Base-by-base conservation (phyloP, 2,329 filamentous ascomycete species). In the Talaromyces sp. region DNA sequence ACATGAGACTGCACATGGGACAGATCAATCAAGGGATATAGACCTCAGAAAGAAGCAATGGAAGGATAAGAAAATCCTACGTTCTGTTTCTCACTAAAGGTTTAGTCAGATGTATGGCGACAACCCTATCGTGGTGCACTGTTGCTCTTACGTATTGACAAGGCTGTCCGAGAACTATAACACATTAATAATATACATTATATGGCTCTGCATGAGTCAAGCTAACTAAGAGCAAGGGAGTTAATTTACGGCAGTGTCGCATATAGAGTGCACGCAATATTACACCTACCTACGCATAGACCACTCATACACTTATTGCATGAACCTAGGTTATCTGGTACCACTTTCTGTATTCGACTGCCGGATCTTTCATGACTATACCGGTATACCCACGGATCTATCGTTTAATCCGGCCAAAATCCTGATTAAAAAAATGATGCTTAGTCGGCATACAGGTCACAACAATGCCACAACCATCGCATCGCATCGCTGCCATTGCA, bases 21-120 rank as follows among this genome's bases (percentile, higher is more conserved):
- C 14, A 14, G 37, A 22, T 62, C 60, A 54, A 54, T 62, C 60
- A 54, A 62, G 60, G 60, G 47, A 31, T 62, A 14, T 31, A 31
- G 27, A 31, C 27, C 5, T 7, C 27, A 6, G 33, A 35, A 22
- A 37, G 22, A 19, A 45, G 24, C 24, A 60, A 31, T 60, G 2
- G 57, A 60, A 45, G 35, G 2, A 1, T 35, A 3, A 31, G 22
- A 50, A 47, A 16, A 16, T 50, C 31, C 14, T 14, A 11, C 22
- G 7, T 24, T 24, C 27, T 31, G 7, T 31, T 31, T 31, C 16
- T 24, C 19, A 47, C 14, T 3, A 2, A 33, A 52, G 33, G 27
- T 31, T 52, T 33, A 13, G 45, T 14, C 19, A 1, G 19, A 47
- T 24, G 19, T 14, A 31, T 33, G 27, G 16, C 3, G 14, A 16